Evolutionary conservation across 495 filamentous ascomycete species (phyloP), one percentile per base, ranked within the genome.

Genomic region (Neurospora sp.): DNA sequence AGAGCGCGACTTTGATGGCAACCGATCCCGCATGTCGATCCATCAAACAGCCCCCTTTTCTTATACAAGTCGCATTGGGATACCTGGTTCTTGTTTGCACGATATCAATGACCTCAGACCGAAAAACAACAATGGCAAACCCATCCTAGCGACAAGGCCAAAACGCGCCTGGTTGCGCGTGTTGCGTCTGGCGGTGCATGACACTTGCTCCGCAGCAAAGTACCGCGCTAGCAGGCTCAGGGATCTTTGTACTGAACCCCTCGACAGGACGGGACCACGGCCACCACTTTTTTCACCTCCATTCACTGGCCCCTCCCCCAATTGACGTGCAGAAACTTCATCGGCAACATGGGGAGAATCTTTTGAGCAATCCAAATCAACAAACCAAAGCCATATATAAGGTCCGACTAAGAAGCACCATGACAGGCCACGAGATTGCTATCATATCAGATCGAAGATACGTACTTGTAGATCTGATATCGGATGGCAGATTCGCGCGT

Each of bases 161-260:
- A 37, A 44, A 35, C 14, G 27, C 53, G 53, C 53, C 31, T 66
- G 27, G 53, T 3, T 35, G 53, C 53, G 53, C 53, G 53, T 66
- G 27, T 66, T 66, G 53, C 53, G 14, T 66, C 53, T 66, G 53
- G 53, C 53, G 31, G 53, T 66, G 53, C 53, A 66, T 66, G 53
- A 66, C 27, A 66, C 31, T 14, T 37, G 53, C 53, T 66, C 27
- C 53, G 53, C 27, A 66, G 53, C 27, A 35, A 53, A 42, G 77
- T 77, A 78, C 77, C 72, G 70, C 77, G 48, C 77, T 79, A 79
- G 70, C 77, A 75, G 53, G 70, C 70, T 69, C 53, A 48, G 73
- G 71, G 44, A 61, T 70, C 73, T 72, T 31, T 31, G 3, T 41
- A 46, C 68, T 59, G 53, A 70, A 70, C 44, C 74, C 71, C 68